Evolutionary conservation across 2,329 filamentous ascomycete species (phyloP), one percentile per base, ranked within the genome.

Genomic region (Penicillium occitanis): DNA sequence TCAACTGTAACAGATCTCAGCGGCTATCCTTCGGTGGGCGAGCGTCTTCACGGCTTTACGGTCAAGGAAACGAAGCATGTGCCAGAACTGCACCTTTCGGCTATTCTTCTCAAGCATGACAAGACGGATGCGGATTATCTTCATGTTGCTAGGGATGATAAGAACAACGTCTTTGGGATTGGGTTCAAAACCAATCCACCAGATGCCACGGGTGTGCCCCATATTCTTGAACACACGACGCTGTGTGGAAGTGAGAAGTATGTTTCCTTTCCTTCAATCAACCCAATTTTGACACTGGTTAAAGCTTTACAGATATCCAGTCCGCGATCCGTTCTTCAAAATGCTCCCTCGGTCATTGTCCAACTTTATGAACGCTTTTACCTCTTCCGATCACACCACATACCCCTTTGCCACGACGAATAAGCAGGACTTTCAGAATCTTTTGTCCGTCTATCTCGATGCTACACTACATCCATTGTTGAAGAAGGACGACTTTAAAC

Each of bases 301-400:
- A 58, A 64, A 22, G 3, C 7, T 64, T 55, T 66, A 61, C 75
- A 94, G 91, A 78, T 96, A 93, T 76, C 95, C 95, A n/a, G 94
- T 99, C 66, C 92, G 95, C 68, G 95, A 99, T 75, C 95, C 95
- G 0, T 99, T 99, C 84, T 99, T 99, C 85, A 99, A 98, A 86
- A 99, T 99, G 95, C 86, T 99, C 30, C 95, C 95, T 25, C 89
- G 95, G 72, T 97, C 95, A 5, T 85, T 99, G n/a, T 97, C 95
- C 70, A 99, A 98, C 80, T 99, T 97, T 76, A 99, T 99, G 95
- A 99, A 99, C 78, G 95, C 95, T 68, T 97, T 98, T 76, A 99
- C 95, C 50, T 93, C 93, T 30, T 91, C 93, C 25, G 94, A 98
- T 74, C 93, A 99, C 77, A 99, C 95, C 11, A 96, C 92, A 71